A percentile compares a stretch with the other conserved stretches of the same genome.
These are phyloP conservation scores for Penicillium flavigenum DNA, from an alignment of 495 filamentous ascomycete genomes.

Conservation along the genomic window DNA sequence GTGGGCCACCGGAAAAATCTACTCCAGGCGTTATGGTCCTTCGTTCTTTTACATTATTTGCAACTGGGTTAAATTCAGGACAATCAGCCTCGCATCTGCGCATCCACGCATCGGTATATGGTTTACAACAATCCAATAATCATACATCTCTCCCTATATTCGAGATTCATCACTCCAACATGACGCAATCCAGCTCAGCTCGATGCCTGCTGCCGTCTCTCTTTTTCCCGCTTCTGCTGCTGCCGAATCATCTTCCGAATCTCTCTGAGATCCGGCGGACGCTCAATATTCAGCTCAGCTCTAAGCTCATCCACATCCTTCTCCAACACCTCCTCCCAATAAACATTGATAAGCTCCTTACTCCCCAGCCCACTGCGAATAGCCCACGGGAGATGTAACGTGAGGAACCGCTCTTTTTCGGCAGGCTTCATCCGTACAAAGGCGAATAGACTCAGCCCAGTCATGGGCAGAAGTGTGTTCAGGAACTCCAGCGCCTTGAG, in stretches of 20 bases:
- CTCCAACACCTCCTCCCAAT: conserved; percentile 95
- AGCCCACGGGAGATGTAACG: conserved; percentile 86
- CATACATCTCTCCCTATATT: conserved; percentile 15
- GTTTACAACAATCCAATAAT: conserved; percentile 15
- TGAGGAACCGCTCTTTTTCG: conserved; percentile 71
- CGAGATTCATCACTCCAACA: background rate
- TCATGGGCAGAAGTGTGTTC: conserved; percentile 94
- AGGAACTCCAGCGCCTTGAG: conserved; percentile 96
- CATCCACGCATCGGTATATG: conserved; percentile 8
- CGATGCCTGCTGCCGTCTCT: conserved; percentile 39
- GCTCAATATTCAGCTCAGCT: conserved; percentile 73
- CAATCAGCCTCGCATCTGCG: background rate
- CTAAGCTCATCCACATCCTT: conserved; percentile 78
- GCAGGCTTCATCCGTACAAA: conserved; percentile 68
- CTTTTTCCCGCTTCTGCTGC: conserved; percentile 64
- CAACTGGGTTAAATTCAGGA: conserved; percentile 8
- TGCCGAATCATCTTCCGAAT: conserved; percentile 69
- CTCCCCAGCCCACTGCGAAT: conserved; percentile 72
- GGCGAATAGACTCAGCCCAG: conserved; percentile 75
- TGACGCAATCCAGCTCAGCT: conserved; percentile 9
- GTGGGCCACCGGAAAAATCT: conserved; percentile 8
- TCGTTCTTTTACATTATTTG: conserved; percentile 7
- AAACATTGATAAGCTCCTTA: conserved; percentile 90
- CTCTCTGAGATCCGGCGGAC: conserved; percentile 82
- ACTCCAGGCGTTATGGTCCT: conserved; percentile 21